Percentiles rank a stretch among this genome's conserved stretches.
These are phyloP conservation scores for Eucalyptus cladocalyx DNA, from an alignment of 345 rosid species.

Conservation along the genomic window DNA sequence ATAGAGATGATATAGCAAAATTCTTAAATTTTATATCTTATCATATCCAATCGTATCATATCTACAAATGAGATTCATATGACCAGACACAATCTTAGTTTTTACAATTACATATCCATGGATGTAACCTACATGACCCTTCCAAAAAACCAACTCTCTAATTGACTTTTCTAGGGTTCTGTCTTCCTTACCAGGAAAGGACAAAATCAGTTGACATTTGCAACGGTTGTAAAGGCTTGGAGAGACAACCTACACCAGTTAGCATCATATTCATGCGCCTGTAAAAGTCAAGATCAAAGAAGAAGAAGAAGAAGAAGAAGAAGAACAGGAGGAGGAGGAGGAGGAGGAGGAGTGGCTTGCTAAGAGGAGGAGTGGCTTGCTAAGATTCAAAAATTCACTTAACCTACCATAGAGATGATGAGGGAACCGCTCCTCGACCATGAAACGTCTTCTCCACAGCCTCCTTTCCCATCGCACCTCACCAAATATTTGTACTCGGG, in stretches of 20 bases:
- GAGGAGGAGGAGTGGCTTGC: too few species aligned
- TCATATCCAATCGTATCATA: fast-evolving
- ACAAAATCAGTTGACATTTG: neutral
- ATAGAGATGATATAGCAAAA: neutral
- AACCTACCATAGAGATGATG: neutral
- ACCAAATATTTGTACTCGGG: neutral
- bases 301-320: neutral
- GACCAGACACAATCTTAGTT: neutral
- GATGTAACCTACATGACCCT: neutral
- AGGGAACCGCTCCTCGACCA: neutral
- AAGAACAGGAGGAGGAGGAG: fast-evolving
- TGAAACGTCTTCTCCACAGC: neutral
- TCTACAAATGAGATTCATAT: too few species aligned
- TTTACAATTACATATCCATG: neutral
- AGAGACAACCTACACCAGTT: neutral
- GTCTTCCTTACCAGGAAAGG: neutral
- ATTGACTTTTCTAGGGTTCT: neutral
- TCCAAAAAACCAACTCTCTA: neutral
- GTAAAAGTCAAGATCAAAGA: neutral
- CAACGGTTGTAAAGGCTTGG: neutral
- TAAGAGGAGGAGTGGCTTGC: neutral
- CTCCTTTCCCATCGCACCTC: neutral
- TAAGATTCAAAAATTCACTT: neutral
- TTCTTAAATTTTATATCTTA: neutral
- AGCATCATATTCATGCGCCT: neutral